Base-by-base conservation (phyloP, 2,329 filamentous ascomycete genomes). In the Nemania bipapillata region DNA sequence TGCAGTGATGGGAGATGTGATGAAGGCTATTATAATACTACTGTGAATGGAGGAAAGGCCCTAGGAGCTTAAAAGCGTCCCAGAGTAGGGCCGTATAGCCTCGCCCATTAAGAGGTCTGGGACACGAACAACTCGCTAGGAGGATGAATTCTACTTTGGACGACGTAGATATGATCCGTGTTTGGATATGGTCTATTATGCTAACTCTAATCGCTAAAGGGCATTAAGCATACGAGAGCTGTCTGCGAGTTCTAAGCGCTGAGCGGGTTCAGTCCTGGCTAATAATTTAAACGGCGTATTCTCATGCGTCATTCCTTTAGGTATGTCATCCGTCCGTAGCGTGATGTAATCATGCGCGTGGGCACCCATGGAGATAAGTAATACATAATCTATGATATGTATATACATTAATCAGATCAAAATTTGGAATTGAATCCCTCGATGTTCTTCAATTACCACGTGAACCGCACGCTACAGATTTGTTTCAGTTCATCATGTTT, bases 341-440 rank as follows among this genome's bases (percentile, higher is more conserved):
- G 49, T 60, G 61, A 65, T 56, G 61, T 64, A 60, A 68, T 50
- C 17, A 65, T 42, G 32, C 56, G 30, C 30, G 30, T 24, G 17
- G 5, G 2, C 17, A 22, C 28, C 24, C 2, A n/a, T n/a, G n/a
- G n/a, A 35, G 17, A 52, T 35, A 22, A 12, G 2, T 30, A 2
- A 12, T 61, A 26, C 32, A 45, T 9, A 24, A 45, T 53, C 42
- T 45, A 52, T 37, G 22, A n/a, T 17, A 35, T 28, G 30, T 47
- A 20, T 45, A 56, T 20, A 30, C 8, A 32, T 32, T 11, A 26
- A 24, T 24, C 45, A 26, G n/a, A 53, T 12, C 28, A 8, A 9
- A 2, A 37, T 50, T 52, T 9, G 15, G 47, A 47, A 47, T 20
- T 2, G n/a, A n/a, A n/a, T 8, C 15, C 26, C 24, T 30, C 8